Evolutionary conservation across 108 stramenopile genomes (phyloP).

Genomic region (Conticribra weissflogii): DNA sequence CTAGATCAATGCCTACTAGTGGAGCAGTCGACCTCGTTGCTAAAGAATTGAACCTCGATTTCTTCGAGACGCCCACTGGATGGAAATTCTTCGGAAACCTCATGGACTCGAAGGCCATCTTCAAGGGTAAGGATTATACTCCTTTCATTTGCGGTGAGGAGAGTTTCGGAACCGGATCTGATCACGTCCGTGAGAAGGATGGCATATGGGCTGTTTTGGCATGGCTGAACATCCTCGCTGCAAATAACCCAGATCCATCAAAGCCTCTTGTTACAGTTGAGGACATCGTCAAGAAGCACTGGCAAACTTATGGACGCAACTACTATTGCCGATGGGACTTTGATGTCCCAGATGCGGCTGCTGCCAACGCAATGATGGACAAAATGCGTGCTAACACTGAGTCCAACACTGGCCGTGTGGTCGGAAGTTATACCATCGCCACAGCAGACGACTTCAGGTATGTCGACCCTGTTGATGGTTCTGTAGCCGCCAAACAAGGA

Average conservation of each 20-base stretch:
- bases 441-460: slow-evolving; percentile 97
- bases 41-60: slow-evolving; percentile 86
- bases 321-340: slow-evolving; percentile 99
- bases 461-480: slow-evolving; percentile 97
- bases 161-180: slow-evolving; percentile 98
- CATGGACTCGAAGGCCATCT: slow-evolving; percentile 97
- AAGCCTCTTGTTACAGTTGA: slow-evolving; percentile 94
- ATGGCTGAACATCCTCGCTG: slow-evolving; percentile 96
- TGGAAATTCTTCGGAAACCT: slow-evolving; percentile 99
- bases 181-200: slow-evolving; percentile 99
- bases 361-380: slow-evolving; percentile 93
- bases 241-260: slow-evolving; percentile 74
- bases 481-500: slow-evolving; percentile 90
- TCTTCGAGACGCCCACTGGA: slow-evolving; percentile 99
- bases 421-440: slow-evolving; percentile 86
- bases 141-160: slow-evolving; percentile 99
- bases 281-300: slow-evolving; percentile 95
- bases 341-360: slow-evolving; percentile 91
- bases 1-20: slow-evolving; percentile 99
- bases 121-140: slow-evolving; percentile 91
- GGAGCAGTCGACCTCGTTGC: slow-evolving; percentile 99
- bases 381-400: slow-evolving; percentile 84
- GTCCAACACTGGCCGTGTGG: slow-evolving; percentile 70
- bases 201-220: slow-evolving; percentile 99
- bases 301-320: slow-evolving; percentile 97